Percentiles rank a stretch among this genome's conserved stretches.
phyloP scores from a whole-genome alignment of 2,329 filamentous ascomycete species.

The Magnaporthiopsis incrustans region DNA sequence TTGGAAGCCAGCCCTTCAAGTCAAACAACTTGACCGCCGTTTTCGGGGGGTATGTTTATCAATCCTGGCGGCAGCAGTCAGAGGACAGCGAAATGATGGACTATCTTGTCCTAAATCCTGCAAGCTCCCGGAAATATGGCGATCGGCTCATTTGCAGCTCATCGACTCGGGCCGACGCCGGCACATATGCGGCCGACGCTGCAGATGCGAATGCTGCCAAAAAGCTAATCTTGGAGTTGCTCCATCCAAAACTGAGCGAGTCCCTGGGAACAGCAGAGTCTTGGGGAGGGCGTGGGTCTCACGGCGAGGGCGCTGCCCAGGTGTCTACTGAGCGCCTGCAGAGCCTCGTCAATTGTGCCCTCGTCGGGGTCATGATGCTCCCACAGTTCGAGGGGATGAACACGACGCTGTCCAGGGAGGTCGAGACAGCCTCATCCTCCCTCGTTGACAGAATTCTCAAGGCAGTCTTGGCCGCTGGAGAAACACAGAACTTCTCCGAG shows the following conservation, averaged over 20 bases:
- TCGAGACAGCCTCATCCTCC: conserved; percentile 34
- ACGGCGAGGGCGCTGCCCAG: conserved; percentile 35
- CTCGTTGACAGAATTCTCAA: conserved; percentile 33
- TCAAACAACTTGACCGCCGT: conserved; percentile 24
- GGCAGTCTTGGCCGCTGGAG: conserved; percentile 32
- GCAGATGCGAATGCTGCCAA: conserved; percentile 34
- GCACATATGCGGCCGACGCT: conserved; percentile 22
- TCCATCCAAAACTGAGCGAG: conserved; percentile 45
- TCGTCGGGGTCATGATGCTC: conserved; percentile 37
- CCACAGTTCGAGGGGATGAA: conserved; percentile 40
- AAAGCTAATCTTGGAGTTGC: conserved; percentile 44
- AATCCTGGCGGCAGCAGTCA: conserved; percentile 37
- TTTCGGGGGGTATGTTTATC: conserved; percentile 40
- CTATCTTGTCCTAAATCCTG: conserved; percentile 42
- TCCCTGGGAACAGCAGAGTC: conserved; percentile 36
- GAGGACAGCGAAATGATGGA: conserved; percentile 36
- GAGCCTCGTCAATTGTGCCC: conserved; percentile 40
- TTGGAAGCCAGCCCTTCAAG: conserved; percentile 38
- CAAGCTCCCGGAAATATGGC: background rate
- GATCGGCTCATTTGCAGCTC: background rate
- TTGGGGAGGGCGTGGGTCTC: conserved; percentile 32
- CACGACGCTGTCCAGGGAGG: conserved; percentile 38
- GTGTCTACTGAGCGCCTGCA: conserved; percentile 45
- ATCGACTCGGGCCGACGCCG: conserved; percentile 8
- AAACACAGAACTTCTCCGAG: conserved; percentile 38